Percentiles rank a stretch among this genome's conserved stretches.
Evolutionary conservation across 371 early-diverging fungal species (phyloP).

Genomic region (Catenaria anguillulae): DNA sequence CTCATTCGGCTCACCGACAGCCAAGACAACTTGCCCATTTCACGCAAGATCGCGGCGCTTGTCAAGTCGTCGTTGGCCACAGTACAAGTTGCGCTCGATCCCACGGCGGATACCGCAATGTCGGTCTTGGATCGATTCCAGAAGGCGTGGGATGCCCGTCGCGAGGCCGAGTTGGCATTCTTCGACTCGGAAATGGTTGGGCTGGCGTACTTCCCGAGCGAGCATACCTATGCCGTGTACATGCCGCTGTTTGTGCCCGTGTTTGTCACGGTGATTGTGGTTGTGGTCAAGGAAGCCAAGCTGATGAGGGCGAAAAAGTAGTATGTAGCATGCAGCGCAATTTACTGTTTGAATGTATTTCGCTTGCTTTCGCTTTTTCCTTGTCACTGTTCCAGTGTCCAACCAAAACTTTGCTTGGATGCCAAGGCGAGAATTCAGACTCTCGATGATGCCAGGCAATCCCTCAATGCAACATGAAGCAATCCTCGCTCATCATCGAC

Average conservation of each 20-base stretch:
- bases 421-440: too few relatives aligned
- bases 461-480: too few relatives aligned
- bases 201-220: conserved; percentile 89
- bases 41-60: conserved; percentile 8
- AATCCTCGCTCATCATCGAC: too few relatives aligned
- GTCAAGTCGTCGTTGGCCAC: conserved; percentile 12
- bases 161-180: conserved; percentile 69
- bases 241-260: conserved; percentile 92
- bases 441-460: too few relatives aligned
- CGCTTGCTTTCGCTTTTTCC: too few relatives aligned
- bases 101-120: neutral
- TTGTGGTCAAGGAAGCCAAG: conserved; percentile 4
- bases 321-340: too few relatives aligned
- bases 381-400: too few relatives aligned
- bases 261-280: conserved; percentile 35
- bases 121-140: conserved; percentile 12
- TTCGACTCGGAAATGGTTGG: conserved; percentile 94
- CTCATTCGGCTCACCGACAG: conserved; percentile 55
- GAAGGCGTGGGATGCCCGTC: conserved; percentile 35
- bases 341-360: too few relatives aligned
- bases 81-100: conserved; percentile 20
- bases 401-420: too few relatives aligned
- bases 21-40: conserved; percentile 82
- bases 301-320: too few relatives aligned
- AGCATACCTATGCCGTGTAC: conserved; percentile 91